Conservation (phyloP, 345 rosid genomes). For the Clarkia xantiana region DNA sequence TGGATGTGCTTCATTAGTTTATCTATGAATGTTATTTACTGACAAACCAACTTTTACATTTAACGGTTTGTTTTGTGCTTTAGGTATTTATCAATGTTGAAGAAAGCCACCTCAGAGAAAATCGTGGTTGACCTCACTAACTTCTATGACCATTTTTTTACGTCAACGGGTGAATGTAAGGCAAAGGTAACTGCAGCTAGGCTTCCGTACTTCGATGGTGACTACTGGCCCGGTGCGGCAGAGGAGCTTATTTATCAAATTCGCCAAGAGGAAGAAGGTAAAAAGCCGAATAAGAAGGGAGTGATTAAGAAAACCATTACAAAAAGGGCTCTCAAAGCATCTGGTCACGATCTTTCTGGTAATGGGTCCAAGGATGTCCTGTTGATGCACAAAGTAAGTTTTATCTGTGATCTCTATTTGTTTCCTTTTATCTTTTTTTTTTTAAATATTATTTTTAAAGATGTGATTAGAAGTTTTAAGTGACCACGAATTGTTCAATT, state of each 20-base stretch:
- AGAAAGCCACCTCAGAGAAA: constrained; percentile 74
- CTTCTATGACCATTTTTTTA: constrained; percentile 85
- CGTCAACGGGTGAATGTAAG: constrained; percentile 68
- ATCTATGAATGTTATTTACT: neutral
- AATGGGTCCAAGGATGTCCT: constrained; percentile 82
- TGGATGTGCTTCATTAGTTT: too few species aligned
- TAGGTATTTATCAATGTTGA: constrained; percentile 88
- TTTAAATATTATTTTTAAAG: too few species aligned
- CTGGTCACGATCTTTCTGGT: constrained; percentile 92
- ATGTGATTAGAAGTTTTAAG: too few species aligned
- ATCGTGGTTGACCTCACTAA: constrained; percentile 75
- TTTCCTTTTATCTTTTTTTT: too few species aligned
- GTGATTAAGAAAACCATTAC: constrained; percentile 67
- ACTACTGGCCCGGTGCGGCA: constrained; percentile 99
- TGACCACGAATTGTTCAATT: neutral
- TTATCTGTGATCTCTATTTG: neutral
- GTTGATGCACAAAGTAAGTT: constrained; percentile 82
- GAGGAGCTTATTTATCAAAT: constrained; percentile 86
- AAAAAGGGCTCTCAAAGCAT: constrained; percentile 93
- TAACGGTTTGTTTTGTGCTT: constrained; percentile 7
- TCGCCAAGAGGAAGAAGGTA: constrained; percentile 89
- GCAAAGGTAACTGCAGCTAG: constrained; percentile 96
- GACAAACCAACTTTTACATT: neutral
- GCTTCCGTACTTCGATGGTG: constrained; percentile 98
- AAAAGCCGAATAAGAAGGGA: constrained; percentile 83